These are phyloP conservation scores for Metarhizium brunneum DNA, from an alignment of 2,329 filamentous ascomycete species.

Conservation along the genomic window DNA sequence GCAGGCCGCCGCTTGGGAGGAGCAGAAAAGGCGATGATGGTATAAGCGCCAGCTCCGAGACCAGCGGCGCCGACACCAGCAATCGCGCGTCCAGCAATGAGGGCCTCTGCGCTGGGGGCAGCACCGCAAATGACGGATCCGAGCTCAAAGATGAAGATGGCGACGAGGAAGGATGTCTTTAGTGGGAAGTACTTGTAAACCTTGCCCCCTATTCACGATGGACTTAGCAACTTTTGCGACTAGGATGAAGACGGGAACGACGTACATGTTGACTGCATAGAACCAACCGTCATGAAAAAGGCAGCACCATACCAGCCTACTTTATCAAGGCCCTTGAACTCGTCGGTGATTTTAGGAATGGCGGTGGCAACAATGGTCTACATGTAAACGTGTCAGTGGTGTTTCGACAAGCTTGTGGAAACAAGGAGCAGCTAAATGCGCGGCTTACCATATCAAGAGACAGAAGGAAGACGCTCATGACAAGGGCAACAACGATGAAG, in stretches of 20 bases:
- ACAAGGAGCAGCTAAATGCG: conserved; percentile 27
- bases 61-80: conserved; percentile 35
- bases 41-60: conserved; percentile 38
- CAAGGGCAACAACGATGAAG: conserved; percentile 36
- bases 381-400: conserved; percentile 25
- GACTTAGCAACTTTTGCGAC: conserved; percentile 20
- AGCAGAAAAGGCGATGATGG: conserved; percentile 37
- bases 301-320: conserved; percentile 52
- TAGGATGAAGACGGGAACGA: background rate
- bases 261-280: conserved; percentile 34
- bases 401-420: conserved; percentile 36
- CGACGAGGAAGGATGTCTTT: conserved; percentile 36
- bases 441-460: conserved; percentile 25
- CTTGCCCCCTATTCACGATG: conserved; percentile 36
- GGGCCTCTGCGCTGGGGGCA: conserved; percentile 33
- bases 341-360: conserved; percentile 45
- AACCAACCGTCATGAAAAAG: conserved; percentile 40
- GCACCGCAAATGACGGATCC: conserved; percentile 43
- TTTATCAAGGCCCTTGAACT: conserved; percentile 41
- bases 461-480: conserved; percentile 21
- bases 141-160: conserved; percentile 43
- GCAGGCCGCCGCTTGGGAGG: conserved; percentile 24
- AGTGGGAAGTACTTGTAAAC: conserved; percentile 43
- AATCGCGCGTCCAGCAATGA: conserved; percentile 41
- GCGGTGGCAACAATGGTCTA: conserved; percentile 50